Percentiles rank a stretch among this genome's conserved stretches.
Conservation (phyloP, 2,329 filamentous ascomycete genomes). For the Coniochaeta ligniaria region DNA sequence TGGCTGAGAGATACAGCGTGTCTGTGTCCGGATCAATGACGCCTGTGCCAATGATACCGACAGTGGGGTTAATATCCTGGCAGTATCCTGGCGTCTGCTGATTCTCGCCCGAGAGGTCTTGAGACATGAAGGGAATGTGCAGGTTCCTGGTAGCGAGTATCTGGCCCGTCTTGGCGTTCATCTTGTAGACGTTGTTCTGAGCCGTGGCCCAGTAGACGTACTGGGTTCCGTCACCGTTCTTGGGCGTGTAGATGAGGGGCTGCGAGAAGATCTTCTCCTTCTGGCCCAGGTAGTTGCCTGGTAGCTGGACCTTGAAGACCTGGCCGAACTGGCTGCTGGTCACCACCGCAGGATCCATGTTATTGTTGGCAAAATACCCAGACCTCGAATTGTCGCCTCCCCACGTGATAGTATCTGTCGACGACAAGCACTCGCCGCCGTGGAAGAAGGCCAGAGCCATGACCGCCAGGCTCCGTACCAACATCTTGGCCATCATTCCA, state of each 20-base stretch:
- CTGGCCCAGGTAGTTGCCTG: conserved; percentile 41
- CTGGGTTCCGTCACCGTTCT: conserved; percentile 22
- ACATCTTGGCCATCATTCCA: not conserved
- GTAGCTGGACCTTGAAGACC: conserved; percentile 43
- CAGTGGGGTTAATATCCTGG: conserved; percentile 30
- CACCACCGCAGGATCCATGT: conserved; percentile 56
- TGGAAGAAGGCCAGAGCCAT: not conserved
- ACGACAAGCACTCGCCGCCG: conserved; percentile 17
- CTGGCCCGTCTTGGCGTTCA: conserved; percentile 36
- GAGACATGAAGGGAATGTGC: conserved; percentile 27
- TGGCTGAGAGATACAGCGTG: conserved; percentile 39
- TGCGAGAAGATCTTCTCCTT: conserved; percentile 46
- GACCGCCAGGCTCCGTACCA: not conserved
- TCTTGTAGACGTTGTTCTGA: conserved; percentile 42
- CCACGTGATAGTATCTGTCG: conserved; percentile 53
- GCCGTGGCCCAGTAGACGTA: conserved; percentile 42
- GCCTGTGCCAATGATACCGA: conserved; percentile 43
- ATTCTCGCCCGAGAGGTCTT: conserved; percentile 29
- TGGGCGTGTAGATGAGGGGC: conserved; percentile 39
- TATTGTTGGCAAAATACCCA: conserved; percentile 47
- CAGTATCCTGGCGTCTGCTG: conserved; percentile 17
- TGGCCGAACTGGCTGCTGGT: conserved; percentile 46
- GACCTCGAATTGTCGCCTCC: conserved; percentile 48
- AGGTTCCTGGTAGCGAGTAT: conserved; percentile 32
- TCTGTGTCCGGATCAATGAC: conserved; percentile 43